Base-by-base conservation (phyloP, 345 rosid genomes). In the Dimocarpus longan region DNA sequence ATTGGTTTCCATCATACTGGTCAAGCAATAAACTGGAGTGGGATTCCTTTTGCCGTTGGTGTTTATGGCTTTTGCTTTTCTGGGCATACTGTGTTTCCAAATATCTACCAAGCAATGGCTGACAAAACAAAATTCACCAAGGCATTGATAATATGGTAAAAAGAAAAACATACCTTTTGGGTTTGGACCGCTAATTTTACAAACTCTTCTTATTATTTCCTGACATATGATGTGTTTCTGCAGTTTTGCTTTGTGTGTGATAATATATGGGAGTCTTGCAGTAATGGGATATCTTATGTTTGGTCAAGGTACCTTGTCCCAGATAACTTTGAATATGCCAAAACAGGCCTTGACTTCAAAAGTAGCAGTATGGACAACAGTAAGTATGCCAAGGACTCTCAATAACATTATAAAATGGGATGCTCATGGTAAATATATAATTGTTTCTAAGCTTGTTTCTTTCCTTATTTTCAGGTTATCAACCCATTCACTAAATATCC, bases 101-200 rank as follows among this genome's bases (percentile, higher is more conserved):
- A 95, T 77, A 92, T 95, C 74, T 93, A 95, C 80, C 99, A 95
- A 66, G 92, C 99, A 46, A 95, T 95, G 99, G 99, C 97, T 69
- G 95, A 93, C 81, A 95, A 95, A 88, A 85, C 84, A 72, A 79
- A 95, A 79, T 95, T 89, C 82, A 88, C 80, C 80, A 89, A 85
- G 75, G 97, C 99, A 22, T 75, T 90, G 74, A 74, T 87, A 77
- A 74, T 82, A 56, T 83, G 91, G 98, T 93, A 90, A 54, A 40
- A 32, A 60, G 65, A 66, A 59, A 70, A 18, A 78, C 74, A 46
- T 79, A 54, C 80, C 64, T 72, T 74, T 22, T 74, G 66, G 72
- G 26, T 39, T 63, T 68, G 24, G 76, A 68, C 66, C 10, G 74
- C 80, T 11, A 52, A 18, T 66, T 37, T 37, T 56, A 16, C 40